Conservation (phyloP, 495 filamentous ascomycete genomes). For the Penicillium paxilli region DNA sequence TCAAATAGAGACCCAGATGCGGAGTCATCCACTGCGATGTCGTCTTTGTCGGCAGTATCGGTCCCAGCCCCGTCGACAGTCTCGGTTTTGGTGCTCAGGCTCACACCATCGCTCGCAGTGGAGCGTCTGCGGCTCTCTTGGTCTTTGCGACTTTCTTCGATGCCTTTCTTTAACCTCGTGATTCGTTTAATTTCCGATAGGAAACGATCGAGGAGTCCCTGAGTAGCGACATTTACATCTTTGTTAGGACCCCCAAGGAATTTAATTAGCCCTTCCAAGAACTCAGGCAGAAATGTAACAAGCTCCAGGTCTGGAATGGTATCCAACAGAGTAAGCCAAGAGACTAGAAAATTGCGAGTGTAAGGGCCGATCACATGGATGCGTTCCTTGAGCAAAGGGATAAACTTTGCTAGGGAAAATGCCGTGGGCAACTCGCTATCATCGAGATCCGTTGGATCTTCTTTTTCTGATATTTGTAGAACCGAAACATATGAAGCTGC, state of each 20-base stretch:
- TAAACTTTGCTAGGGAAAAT: constrained; percentile 89
- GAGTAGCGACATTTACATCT: constrained; percentile 92
- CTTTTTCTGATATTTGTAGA: constrained; percentile 57
- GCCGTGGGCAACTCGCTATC: constrained; percentile 72
- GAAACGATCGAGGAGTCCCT: constrained; percentile 88
- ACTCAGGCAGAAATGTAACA: constrained; percentile 88
- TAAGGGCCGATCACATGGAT: constrained; percentile 94
- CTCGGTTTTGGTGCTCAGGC: constrained; percentile 46
- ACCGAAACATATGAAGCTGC: constrained; percentile 94
- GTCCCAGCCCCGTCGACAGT: constrained; percentile 25
- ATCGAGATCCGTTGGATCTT: constrained; percentile 48
- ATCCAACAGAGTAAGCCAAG: constrained; percentile 93
- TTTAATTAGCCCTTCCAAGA: constrained; percentile 84
- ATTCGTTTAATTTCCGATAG: constrained; percentile 93
- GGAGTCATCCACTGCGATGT: constrained; percentile 53
- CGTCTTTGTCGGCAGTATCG: constrained; percentile 39
- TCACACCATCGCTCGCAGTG: constrained; percentile 62
- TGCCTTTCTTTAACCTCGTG: constrained; percentile 84
- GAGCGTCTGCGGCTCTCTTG: constrained; percentile 68
- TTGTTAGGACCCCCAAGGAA: constrained; percentile 90
- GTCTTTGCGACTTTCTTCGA: constrained; percentile 78
- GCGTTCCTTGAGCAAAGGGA: constrained; percentile 88
- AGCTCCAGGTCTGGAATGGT: constrained; percentile 97
- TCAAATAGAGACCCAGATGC: constrained; percentile 61
- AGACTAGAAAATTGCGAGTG: constrained; percentile 91